Evolutionary conservation across 768 basidiomycete species (phyloP).

Genomic region (Suillus luteus): DNA sequence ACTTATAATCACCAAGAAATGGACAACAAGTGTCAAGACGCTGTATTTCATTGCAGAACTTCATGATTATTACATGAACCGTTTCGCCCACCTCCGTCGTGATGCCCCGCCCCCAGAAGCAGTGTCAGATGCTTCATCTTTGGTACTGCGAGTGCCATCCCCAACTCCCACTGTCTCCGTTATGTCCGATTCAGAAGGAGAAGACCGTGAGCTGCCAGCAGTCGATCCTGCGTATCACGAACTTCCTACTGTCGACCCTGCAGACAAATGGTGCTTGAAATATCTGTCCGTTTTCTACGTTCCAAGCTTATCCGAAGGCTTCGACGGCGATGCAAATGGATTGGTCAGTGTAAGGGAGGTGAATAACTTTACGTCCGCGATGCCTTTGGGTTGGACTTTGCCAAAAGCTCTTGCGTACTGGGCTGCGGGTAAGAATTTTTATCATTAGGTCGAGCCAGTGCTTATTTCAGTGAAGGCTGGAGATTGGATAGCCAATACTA

Average conservation of each 20-base stretch:
- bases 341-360: slow-evolving; percentile 39
- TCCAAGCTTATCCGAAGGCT: slow-evolving; percentile 40
- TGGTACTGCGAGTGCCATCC: background rate
- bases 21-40: slow-evolving; percentile 56
- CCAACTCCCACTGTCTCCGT: background rate
- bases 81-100: slow-evolving; percentile 3
- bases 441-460: slow-evolving; percentile 26
- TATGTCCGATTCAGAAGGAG: background rate
- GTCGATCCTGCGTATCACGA: background rate
- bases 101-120: background rate
- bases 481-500: background rate
- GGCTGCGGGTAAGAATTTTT: slow-evolving; percentile 31
- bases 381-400: slow-evolving; percentile 36
- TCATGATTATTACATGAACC: slow-evolving; percentile 37
- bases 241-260: background rate
- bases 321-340: slow-evolving; percentile 44
- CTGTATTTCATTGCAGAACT: slow-evolving; percentile 49
- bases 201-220: background rate
- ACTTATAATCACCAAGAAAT: slow-evolving; percentile 36
- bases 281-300: slow-evolving; percentile 14
- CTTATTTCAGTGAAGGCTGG: slow-evolving; percentile 9
- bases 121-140: background rate
- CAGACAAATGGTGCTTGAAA: slow-evolving; percentile 9
- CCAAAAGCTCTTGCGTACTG: slow-evolving; percentile 36
- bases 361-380: slow-evolving; percentile 33